Evolutionary conservation across 1,284 basidiomycete species (phyloP).

Genomic region (Irpex sp.): DNA sequence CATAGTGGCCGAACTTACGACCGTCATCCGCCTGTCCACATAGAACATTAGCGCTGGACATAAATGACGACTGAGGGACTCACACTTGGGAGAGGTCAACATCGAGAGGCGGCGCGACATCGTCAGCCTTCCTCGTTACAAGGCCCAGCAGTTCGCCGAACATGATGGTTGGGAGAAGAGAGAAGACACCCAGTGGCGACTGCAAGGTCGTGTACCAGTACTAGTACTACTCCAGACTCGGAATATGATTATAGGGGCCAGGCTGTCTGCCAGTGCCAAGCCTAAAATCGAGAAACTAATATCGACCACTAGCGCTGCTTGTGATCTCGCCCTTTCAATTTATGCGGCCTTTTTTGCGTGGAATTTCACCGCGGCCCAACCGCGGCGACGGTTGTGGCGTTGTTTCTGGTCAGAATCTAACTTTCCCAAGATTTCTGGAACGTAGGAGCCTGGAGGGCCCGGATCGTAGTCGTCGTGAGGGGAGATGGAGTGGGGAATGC

Average conservation of each 20-base stretch:
- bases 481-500: background rate
- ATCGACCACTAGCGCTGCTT: background rate
- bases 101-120: background rate
- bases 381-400: no score
- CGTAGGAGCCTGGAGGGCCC: no score
- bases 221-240: background rate
- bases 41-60: background rate
- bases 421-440: no score
- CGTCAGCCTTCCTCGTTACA: background rate
- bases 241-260: background rate
- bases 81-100: constrained; percentile 13
- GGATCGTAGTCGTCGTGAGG: background rate
- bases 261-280: background rate
- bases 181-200: background rate
- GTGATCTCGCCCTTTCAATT: background rate
- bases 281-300: no score
- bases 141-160: background rate
- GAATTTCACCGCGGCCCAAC: no score
- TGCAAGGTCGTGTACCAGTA: background rate
- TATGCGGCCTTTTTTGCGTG: background rate
- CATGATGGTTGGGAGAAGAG: background rate
- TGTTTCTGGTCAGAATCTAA: no score
- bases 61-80: background rate
- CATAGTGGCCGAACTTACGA: constrained; percentile 2
- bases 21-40: constrained; percentile 11